Evolutionary conservation across 345 rosid species (phyloP).

Genomic region (Salix caprea): DNA sequence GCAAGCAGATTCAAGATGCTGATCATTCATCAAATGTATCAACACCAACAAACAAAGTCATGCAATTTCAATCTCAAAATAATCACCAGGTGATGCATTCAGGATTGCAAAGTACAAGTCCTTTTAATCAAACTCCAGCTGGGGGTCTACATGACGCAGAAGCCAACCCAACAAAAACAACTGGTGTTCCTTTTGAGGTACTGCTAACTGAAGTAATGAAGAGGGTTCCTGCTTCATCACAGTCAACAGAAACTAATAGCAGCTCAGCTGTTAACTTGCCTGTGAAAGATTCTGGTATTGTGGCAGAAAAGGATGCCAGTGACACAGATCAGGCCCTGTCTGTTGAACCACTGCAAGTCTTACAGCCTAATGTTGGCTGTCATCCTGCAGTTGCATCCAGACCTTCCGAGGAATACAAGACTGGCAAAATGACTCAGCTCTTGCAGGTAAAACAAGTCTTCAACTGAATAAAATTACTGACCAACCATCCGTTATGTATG

Average conservation of each 20-base stretch:
- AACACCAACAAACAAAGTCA: slow-evolving; percentile 14
- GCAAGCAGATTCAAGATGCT: slow-evolving; percentile 32
- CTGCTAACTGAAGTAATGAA: slow-evolving; percentile 55
- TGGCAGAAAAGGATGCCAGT: slow-evolving; percentile 23
- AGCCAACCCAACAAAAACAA: slow-evolving; percentile 16
- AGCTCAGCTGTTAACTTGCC: slow-evolving; percentile 16
- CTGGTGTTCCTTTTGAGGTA: slow-evolving; percentile 53
- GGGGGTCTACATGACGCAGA: slow-evolving; percentile 12
- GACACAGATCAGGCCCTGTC: slow-evolving; percentile 48
- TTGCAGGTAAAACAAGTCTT: slow-evolving; percentile 53
- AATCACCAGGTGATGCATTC: slow-evolving; percentile 19
- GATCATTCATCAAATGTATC: slow-evolving; percentile 27
- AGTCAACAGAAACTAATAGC: slow-evolving; percentile 20
- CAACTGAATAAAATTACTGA: background rate
- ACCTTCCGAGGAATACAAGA: slow-evolving; percentile 51
- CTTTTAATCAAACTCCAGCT: slow-evolving; percentile 7
- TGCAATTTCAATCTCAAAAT: slow-evolving; percentile 26
- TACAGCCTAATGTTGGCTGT: slow-evolving; percentile 36
- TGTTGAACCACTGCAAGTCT: slow-evolving; percentile 56
- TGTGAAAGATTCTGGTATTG: slow-evolving; percentile 10
- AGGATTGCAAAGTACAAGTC: slow-evolving; percentile 11
- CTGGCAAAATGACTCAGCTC: slow-evolving; percentile 81
- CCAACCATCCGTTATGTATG: background rate
- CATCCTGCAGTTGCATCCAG: slow-evolving; percentile 40
- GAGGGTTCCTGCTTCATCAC: slow-evolving; percentile 37